Base-by-base conservation (phyloP, 306 rosid genomes). In the Cucumis melo region DNA sequence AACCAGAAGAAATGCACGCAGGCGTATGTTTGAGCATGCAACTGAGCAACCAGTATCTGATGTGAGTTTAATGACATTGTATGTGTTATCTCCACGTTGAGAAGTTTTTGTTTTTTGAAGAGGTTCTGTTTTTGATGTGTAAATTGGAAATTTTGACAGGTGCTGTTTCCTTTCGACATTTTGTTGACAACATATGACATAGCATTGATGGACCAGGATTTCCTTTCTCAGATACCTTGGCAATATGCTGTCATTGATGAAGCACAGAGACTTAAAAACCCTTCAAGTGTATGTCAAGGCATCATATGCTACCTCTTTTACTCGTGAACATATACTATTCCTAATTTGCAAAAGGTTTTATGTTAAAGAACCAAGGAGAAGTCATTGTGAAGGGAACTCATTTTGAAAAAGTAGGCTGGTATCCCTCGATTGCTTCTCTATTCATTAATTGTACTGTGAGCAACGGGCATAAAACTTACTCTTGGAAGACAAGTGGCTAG, bases 201-300 rank as follows among this genome's bases (percentile, higher is more conserved):
- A 21, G 94, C 89, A 53, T 67, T 91, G 91, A 83, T 84, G 79
- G 98, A 93, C 83, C 93, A 91, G 81, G 98, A 93, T 84, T 91
- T 93, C 78, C 96, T 93, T 79, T 88, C 93, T 87, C 98, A 91
- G 84, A 87, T 91, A 85, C 89, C 96, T n/a, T 93, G 98, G 98
- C 85, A 87, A 58, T 88, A 86, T 83, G 88, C 94, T 75, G 84
- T 93, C 81, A 87, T 93, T 79, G 97, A 93, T 83, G 98, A 93
- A 87, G 97, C 98, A 77, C 98, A 93, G 79, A 79, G 98, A 84
- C 98, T 93, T 74, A 93, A 93, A 80, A 93, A 93, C 78, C 91
- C 96, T 24, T 86, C 90, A 78, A 93, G 96, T 81, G 98, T 93
- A 93, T 50, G 97, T 87, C 41, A 80, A 68, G 20, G 57, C 56